Percentiles rank a stretch among this genome's conserved stretches.
These are phyloP conservation scores for Venturia oleaginea DNA, from an alignment of 2,329 filamentous ascomycete genomes.

Conservation along the genomic window DNA sequence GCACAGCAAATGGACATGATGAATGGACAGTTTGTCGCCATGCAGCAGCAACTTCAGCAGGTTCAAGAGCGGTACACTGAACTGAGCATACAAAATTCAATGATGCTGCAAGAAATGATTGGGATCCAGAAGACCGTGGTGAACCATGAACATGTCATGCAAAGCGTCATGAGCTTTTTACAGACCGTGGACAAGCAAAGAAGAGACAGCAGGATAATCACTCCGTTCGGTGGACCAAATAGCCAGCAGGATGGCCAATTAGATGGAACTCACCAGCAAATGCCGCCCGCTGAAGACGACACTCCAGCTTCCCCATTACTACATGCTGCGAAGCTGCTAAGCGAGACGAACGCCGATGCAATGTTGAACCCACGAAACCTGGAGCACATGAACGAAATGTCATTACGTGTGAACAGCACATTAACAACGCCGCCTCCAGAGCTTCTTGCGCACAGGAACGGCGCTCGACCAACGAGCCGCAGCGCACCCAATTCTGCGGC, in stretches of 20 bases:
- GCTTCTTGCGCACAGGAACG: constrained; percentile 30
- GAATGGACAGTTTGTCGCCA: constrained; percentile 79
- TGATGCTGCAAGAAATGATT: constrained; percentile 55
- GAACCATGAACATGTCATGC: constrained; percentile 62
- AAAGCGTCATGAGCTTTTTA: constrained; percentile 60
- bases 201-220: constrained; percentile 47
- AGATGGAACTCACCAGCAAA: constrained; percentile 19
- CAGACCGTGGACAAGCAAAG: constrained; percentile 56
- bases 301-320: constrained; percentile 58
- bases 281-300: constrained; percentile 42
- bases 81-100: constrained; percentile 56
- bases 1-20: constrained; percentile 84
- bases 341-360: constrained; percentile 55
- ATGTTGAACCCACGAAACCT: constrained; percentile 55
- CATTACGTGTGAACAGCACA: constrained; percentile 45
- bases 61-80: constrained; percentile 79
- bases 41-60: constrained; percentile 83
- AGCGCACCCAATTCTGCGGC: constrained; percentile 36
- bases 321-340: constrained; percentile 57
- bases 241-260: constrained; percentile 29
- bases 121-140: constrained; percentile 61
- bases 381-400: constrained; percentile 54
- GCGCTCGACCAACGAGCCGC: constrained; percentile 36
- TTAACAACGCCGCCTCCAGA: constrained; percentile 50
- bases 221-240: constrained; percentile 28